Conservation (phyloP, 306 rosid genomes). For the Ormosia semicastrata region DNA sequence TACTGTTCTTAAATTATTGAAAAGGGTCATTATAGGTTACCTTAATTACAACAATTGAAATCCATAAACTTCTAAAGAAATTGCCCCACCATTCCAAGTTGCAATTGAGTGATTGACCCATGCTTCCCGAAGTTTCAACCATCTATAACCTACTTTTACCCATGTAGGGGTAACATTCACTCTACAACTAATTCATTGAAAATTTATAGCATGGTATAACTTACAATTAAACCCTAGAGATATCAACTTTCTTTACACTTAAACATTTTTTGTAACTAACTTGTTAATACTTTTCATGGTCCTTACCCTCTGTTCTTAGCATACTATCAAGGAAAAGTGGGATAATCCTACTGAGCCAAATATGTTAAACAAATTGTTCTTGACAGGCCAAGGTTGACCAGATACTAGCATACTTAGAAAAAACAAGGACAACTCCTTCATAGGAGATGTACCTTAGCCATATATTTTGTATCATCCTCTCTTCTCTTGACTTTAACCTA, state of each 20-base stretch:
- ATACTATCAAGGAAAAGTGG: neutral
- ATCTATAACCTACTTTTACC: neutral
- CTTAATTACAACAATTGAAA: constrained; percentile 12
- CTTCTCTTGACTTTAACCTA: constrained; percentile 97
- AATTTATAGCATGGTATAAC: no score
- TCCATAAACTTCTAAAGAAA: neutral
- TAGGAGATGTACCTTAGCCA: constrained; percentile 77
- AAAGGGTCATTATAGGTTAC: neutral
- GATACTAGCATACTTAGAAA: neutral
- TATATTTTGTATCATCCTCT: constrained; percentile 94
- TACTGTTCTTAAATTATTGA: constrained; percentile 1
- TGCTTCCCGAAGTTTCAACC: neutral
- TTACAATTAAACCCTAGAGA: neutral
- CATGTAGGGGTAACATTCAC: no score
- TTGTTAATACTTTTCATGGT: neutral
- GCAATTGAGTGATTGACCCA: neutral
- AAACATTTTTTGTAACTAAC: neutral
- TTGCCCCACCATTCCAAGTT: constrained; percentile 4
- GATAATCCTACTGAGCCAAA: neutral
- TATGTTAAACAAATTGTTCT: no score
- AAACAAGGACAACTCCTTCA: constrained; percentile 6
- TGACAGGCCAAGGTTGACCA: neutral
- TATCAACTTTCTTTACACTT: neutral
- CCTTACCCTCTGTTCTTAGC: neutral
- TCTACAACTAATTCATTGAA: neutral